Base-by-base conservation (phyloP, 345 rosid species). In the Eucalyptus sideroxylon region DNA sequence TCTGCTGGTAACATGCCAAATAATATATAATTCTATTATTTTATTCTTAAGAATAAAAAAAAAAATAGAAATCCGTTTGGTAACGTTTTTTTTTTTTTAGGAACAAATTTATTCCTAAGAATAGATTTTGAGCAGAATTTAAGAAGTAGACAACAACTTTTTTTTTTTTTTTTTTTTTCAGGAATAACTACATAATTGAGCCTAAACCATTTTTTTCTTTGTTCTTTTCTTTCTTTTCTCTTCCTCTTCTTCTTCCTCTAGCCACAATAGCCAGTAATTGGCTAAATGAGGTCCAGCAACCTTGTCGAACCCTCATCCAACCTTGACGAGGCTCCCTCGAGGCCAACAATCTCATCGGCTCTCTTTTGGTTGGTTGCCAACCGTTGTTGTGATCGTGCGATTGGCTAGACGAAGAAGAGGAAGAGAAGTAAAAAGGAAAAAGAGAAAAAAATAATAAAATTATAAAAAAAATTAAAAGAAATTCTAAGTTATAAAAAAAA, bases 371-470 rank as follows among this genome's bases (percentile, higher is more conserved):
- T 0, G 24, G 56, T 53, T 53, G 24, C 2, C 23, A 0, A 1
- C 21, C 4, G 0, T 51, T 6, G 55, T 0, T 0, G 0, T 19
- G 56, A 2, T 2, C 2, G 0, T 19, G 12, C 12, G 2, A 9
- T 9, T 0, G 27, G 1, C 0, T 23, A 56, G 12, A 56, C 0
- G 60, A 9, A 56, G 60, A 56, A 56, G 27, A 56, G 4, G 6
- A 21, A 55, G 27, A 56, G 30, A 19, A 19, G 59, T 19, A 53
- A 53, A 19, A 19, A 53, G 4, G 24, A 24, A 56, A 24, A 55
- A 55, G 5, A 9, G 5, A 23, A 56, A 56, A 56, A 24, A 2
- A 13, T 24, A 56, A 24, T 10, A 10, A 9, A 56, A 56, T 10
- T 4, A 24, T 56, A 56, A 56, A 56, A 56, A 56, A 56, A 56